Evolutionary conservation across 1,284 basidiomycete genomes (phyloP), one percentile per base, ranked within the genome.

Genomic region (Moesziomyces sp.): DNA sequence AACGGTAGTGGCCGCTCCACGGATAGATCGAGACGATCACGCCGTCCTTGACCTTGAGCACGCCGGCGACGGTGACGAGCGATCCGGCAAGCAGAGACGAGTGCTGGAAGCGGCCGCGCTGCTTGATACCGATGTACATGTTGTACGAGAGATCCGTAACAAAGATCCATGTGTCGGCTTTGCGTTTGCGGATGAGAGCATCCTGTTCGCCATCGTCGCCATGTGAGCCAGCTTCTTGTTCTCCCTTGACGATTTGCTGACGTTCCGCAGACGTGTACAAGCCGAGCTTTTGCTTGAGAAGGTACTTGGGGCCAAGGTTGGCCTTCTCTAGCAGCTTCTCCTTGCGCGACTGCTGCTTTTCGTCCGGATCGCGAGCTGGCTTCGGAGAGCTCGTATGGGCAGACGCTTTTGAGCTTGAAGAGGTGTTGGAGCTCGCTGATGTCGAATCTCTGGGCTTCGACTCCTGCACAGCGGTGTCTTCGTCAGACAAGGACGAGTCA

Each of bases 41-140:
- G 19, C 76, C 76, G 28, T 78, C 68, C 26, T 75, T 66, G 57
- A 69, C 64, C 49, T 75, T 75, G 57, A 78, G 60, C 0, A 76
- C 58, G 23, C 76, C 76, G 3, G 76, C 76, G 0, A 72, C 66
- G 5, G 74, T 67, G 52, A 78, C 76, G 7, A 69, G 59, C 3
- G 66, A 66, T 23, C 76, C 76, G 23, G 60, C 63, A 0, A 78
- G 63, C 18, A 78, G 64, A 8, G 73, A 76, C 8, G 73, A 76
- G 42, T 76, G 76, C 52, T 76, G 76, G 58, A 76, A 78, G 1
- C 64, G 71, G 30, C 76, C 76, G 13, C 69, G 65, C 53, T 69
- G 67, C 67, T 78, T 78, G 58, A 76, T 69, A 35, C 76, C 76
- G 42, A 78, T 60, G 46, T 76, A 78, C 21, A 78, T 54, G 48